Evolutionary conservation across 495 filamentous ascomycete species (phyloP), one percentile per base, ranked within the genome.

Genomic region (Podospora fimiseda): DNA sequence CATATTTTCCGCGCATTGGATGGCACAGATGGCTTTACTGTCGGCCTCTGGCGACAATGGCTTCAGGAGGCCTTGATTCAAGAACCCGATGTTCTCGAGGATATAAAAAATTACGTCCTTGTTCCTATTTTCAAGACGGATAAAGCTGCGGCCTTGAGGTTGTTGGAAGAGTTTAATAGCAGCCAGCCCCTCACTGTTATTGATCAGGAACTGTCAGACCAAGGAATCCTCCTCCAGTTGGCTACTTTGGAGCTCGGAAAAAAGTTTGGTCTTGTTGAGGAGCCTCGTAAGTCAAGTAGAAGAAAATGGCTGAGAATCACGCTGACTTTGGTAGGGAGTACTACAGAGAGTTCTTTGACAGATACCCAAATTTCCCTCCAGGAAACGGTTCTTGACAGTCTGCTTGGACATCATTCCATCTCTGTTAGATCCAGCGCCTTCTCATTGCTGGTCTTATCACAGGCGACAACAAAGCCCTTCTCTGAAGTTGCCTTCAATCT

Each of bases 231-330:
- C 44, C 69, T 88, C 13, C 74, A 85, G 37, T 79, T 90, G 51
- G 78, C 82, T 41, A 78, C 86, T 15, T 72, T 95, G 27, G 84
- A 90, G 56, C 74, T 84, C 9, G 89, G 86, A 14, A 94, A 93
- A 72, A 89, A 91, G 49, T 69, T 79, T 33, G 89, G 88, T 0
- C 62, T 92, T 19, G 78, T 95, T 6, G 78, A 83, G 46, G 89
- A 91, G 59, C 77, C 84, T 46, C 76, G 87, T 88, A 73, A 74
- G 80, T 69, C 18, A 18, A 41, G 19, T 33, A 2, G 47, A 22
- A 13, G n/a, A 41, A 7, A 14, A 1, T 23, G 23, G 18, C n/a
- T n/a, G n/a, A n/a, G n/a, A n/a, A n/a, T n/a, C n/a, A 42, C 46
- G 22, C 19, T 33, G 49, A n/a, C 18, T 41, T 38, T 21, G 7